A percentile compares a stretch with the other conserved stretches of the same genome.
Conservation (phyloP, 768 basidiomycete genomes). For the Amanita molliuscula region DNA sequence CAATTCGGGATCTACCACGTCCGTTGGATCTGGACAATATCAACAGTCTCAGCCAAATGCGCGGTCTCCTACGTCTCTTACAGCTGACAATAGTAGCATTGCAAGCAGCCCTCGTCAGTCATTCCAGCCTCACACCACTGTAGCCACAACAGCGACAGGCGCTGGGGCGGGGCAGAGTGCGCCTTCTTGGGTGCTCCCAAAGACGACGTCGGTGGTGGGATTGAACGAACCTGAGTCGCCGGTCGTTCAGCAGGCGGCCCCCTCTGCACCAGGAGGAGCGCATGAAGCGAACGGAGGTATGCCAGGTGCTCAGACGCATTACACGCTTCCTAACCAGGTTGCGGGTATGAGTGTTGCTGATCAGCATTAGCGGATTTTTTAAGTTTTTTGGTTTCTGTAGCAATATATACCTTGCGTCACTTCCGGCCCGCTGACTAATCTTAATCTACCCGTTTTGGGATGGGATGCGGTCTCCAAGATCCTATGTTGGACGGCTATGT, state of each 20-base stretch:
- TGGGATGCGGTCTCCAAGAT: no score
- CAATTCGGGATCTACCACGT: conserved; percentile 3
- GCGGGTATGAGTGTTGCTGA: conserved; percentile 17
- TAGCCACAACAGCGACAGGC: background rate
- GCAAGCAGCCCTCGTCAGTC: background rate
- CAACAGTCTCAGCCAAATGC: conserved; percentile 11
- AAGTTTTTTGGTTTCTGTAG: no score
- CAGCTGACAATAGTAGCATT: background rate
- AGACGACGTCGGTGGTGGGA: conserved; percentile 16
- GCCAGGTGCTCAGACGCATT: conserved; percentile 4
- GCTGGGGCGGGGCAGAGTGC: conserved; percentile 8
- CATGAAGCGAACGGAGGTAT: background rate
- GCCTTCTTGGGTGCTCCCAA: conserved; percentile 39
- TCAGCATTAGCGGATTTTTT: background rate
- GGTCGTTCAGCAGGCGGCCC: background rate
- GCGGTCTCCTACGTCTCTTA: background rate
- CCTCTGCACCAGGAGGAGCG: background rate
- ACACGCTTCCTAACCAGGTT: conserved; percentile 17
- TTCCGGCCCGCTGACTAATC: no score
- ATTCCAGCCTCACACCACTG: background rate
- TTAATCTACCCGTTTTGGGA: no score
- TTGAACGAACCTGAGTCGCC: background rate
- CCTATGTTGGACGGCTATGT: background rate
- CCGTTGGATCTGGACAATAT: conserved; percentile 6
- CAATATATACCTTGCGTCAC: no score